Percentiles rank a stretch among this genome's conserved stretches.
Conservation (phyloP, 208 protist species). For the Tritrichomonas musculus region DNA sequence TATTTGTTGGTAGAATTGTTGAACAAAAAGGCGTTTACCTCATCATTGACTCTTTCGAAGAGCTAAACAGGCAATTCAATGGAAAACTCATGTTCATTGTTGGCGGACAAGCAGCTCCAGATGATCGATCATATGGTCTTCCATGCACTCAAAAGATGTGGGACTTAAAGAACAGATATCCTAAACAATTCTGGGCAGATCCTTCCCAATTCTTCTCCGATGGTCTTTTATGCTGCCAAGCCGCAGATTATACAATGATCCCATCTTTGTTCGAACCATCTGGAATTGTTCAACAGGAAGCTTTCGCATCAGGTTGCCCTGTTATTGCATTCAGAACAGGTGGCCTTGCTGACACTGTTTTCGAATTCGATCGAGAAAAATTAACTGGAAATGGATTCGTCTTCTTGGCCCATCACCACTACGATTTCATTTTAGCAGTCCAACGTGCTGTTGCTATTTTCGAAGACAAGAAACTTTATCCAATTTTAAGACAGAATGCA, state of each 20-base stretch:
- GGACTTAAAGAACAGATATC: neutral
- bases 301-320: neutral
- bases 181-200: neutral
- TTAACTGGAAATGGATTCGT: slow-evolving; percentile 2
- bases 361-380: slow-evolving; percentile 34
- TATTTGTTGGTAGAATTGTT: slow-evolving; percentile 24
- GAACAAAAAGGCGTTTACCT: slow-evolving; percentile 31
- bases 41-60: slow-evolving; percentile 18
- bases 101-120: neutral
- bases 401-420: neutral
- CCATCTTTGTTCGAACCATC: slow-evolving; percentile 33
- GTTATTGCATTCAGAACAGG: slow-evolving; percentile 24
- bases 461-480: neutral
- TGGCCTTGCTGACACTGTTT: slow-evolving; percentile 21
- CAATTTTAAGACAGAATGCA: neutral
- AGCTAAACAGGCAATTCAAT: slow-evolving; percentile 19
- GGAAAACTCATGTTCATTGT: neutral
- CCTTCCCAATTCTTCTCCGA: slow-evolving; percentile 27
- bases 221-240: neutral
- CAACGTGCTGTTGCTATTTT: neutral
- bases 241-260: neutral
- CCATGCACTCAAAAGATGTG: neutral
- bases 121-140: neutral
- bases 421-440: neutral
- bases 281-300: slow-evolving; percentile 26